Evolutionary conservation across 306 rosid genomes (phyloP).

Genomic region (Bauhinia variegata): DNA sequence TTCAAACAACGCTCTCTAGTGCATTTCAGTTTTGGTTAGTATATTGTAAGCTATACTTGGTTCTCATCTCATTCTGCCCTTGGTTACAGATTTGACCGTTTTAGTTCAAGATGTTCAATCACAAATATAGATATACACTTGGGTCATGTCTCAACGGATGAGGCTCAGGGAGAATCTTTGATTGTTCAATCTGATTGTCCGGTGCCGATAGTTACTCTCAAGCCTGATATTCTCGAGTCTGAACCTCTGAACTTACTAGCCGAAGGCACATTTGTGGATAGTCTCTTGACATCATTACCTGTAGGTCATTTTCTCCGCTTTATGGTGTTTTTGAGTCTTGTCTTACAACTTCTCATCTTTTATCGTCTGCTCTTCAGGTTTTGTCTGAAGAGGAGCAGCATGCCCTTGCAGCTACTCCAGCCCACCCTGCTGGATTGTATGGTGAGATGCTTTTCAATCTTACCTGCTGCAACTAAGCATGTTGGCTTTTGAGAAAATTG

Average conservation of each 20-base stretch:
- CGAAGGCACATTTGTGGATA: conserved; percentile 68
- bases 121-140: conserved; percentile 65
- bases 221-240: conserved; percentile 65
- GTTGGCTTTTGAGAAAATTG: conserved; percentile 11
- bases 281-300: conserved; percentile 78
- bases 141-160: conserved; percentile 49
- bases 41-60: neutral
- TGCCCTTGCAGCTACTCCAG: conserved; percentile 91
- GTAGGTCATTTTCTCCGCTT: conserved; percentile 48
- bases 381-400: conserved; percentile 82
- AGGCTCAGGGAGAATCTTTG: conserved; percentile 49
- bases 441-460: conserved; percentile 55
- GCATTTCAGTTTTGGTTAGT: neutral
- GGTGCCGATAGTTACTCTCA: conserved; percentile 59
- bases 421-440: conserved; percentile 85
- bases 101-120: conserved; percentile 69
- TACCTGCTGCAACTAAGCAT: conserved; percentile 18
- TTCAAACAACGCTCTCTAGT: no score
- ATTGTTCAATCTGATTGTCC: conserved; percentile 58
- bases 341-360: conserved; percentile 35
- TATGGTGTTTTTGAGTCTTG: conserved; percentile 17
- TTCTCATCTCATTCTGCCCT: neutral
- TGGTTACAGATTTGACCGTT: conserved; percentile 52
- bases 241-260: conserved; percentile 64
- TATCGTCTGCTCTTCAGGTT: conserved; percentile 56